These are phyloP conservation scores for Candida alai DNA, from an alignment of 805 yeast species.

Conservation along the genomic window DNA sequence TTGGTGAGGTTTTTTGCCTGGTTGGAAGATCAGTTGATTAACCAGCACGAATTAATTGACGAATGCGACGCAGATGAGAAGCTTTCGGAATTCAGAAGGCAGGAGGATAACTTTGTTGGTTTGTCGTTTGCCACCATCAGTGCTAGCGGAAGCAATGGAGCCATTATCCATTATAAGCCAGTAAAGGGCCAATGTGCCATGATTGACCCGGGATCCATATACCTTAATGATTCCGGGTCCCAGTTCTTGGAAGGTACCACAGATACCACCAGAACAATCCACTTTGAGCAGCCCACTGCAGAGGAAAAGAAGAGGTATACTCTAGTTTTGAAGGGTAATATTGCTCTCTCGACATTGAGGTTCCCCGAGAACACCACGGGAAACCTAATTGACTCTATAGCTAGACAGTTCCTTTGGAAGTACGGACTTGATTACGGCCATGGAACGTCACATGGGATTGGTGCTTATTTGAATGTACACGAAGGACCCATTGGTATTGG, in stretches of 20 bases:
- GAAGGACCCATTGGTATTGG: constrained; percentile 66
- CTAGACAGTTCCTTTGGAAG: constrained; percentile 57
- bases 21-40: constrained; percentile 52
- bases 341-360: constrained; percentile 44
- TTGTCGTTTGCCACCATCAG: constrained; percentile 72
- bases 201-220: constrained; percentile 51
- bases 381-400: constrained; percentile 50
- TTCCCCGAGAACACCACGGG: constrained; percentile 59
- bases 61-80: constrained; percentile 61
- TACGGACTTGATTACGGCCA: constrained; percentile 57
- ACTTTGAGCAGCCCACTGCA: constrained; percentile 44
- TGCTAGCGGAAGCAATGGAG: constrained; percentile 73
- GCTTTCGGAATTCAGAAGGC: constrained; percentile 31
- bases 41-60: constrained; percentile 39
- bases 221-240: constrained; percentile 57
- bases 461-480: constrained; percentile 58
- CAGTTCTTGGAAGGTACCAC: constrained; percentile 65
- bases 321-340: constrained; percentile 54
- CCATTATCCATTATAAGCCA: constrained; percentile 74
- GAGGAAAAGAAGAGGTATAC: constrained; percentile 51
- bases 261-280: constrained; percentile 60
- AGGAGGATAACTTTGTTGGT: constrained; percentile 52
- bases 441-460: constrained; percentile 66
- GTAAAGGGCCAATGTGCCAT: constrained; percentile 35
- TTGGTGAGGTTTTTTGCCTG: constrained; percentile 51